Percentiles rank a stretch among this genome's conserved stretches.
phyloP scores from a whole-genome alignment of 148 eudicot species.

The Suaeda aralocaspica region DNA sequence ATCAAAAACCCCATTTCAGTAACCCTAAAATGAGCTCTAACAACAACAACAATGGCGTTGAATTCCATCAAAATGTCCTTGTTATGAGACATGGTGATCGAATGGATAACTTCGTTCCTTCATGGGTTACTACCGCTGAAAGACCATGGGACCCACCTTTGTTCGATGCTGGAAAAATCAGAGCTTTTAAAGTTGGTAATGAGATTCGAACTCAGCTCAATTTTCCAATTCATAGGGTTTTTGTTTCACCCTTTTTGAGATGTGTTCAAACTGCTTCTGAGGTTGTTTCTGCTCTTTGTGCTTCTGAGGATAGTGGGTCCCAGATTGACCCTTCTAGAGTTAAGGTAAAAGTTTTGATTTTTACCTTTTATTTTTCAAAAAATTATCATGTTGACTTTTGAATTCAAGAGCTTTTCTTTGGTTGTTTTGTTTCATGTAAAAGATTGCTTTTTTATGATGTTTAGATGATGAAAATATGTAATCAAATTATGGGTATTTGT shows the following conservation, averaged over 20 bases:
- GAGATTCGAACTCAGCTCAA: constrained; percentile 39
- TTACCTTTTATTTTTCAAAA: no score
- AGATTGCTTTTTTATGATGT: constrained; percentile 3
- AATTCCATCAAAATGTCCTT: constrained; percentile 51
- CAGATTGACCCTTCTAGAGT: constrained; percentile 50
- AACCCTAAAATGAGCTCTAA: constrained; percentile 10
- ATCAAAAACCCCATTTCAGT: neutral
- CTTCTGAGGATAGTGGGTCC: constrained; percentile 34
- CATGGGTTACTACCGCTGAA: constrained; percentile 53
- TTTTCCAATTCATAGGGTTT: constrained; percentile 65
- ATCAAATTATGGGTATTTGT: constrained; percentile 6
- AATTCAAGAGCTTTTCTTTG: neutral
- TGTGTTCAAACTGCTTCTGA: constrained; percentile 79
- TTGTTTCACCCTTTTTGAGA: constrained; percentile 76
- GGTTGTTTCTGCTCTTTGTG: constrained; percentile 50
- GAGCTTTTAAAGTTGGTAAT: constrained; percentile 53
- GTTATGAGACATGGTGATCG: constrained; percentile 95
- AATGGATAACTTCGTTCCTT: constrained; percentile 64
- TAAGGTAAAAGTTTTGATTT: constrained; percentile 41
- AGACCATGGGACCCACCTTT: constrained; percentile 94
- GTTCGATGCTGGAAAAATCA: constrained; percentile 38
- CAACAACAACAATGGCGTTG: neutral
- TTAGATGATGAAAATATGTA: neutral
- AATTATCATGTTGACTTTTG: constrained; percentile 3
- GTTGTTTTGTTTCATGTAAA: neutral